Evolutionary conservation across 495 filamentous ascomycete genomes (phyloP).

Genomic region (Astrothelium subdiscretum): DNA sequence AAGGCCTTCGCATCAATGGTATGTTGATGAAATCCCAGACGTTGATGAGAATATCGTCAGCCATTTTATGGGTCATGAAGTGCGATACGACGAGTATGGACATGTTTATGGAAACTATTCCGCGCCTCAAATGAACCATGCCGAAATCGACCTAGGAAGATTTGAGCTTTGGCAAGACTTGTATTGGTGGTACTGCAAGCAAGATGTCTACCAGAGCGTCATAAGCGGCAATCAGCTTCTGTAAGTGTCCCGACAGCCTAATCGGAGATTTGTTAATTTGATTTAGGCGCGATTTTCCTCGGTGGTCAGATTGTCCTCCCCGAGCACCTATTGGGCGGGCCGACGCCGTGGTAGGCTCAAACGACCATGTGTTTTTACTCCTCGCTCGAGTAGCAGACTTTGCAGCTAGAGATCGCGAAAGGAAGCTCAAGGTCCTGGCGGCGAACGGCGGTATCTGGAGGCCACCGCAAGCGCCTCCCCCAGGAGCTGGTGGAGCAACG

Average conservation of each 20-base stretch:
- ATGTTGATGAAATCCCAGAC: constrained; percentile 13
- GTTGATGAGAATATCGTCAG: constrained; percentile 27
- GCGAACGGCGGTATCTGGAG: constrained; percentile 45
- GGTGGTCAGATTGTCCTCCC: constrained; percentile 77
- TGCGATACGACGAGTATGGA: constrained; percentile 26
- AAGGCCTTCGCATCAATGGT: background rate
- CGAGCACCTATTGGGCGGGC: constrained; percentile 65
- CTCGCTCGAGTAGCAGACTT: constrained; percentile 77
- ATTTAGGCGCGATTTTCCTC: constrained; percentile 60
- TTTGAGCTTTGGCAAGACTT: constrained; percentile 77
- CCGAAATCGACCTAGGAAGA: constrained; percentile 27
- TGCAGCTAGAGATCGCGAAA: constrained; percentile 58
- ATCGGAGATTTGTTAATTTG: constrained; percentile 2
- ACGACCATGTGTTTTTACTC: constrained; percentile 74
- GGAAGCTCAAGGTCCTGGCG: constrained; percentile 56
- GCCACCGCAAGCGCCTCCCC: constrained; percentile 35
- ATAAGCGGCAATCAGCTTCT: constrained; percentile 74
- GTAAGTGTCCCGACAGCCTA: constrained; percentile 42
- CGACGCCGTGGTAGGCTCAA: constrained; percentile 75
- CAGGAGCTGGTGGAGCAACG: constrained; percentile 18
- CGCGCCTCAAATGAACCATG: constrained; percentile 8
- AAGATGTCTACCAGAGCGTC: constrained; percentile 84
- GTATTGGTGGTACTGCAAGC: constrained; percentile 94
- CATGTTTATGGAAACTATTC: constrained; percentile 4
- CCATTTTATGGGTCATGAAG: constrained; percentile 22